Conservation (phyloP, 805 yeast species). For the Starmerella ratchasimensis region DNA sequence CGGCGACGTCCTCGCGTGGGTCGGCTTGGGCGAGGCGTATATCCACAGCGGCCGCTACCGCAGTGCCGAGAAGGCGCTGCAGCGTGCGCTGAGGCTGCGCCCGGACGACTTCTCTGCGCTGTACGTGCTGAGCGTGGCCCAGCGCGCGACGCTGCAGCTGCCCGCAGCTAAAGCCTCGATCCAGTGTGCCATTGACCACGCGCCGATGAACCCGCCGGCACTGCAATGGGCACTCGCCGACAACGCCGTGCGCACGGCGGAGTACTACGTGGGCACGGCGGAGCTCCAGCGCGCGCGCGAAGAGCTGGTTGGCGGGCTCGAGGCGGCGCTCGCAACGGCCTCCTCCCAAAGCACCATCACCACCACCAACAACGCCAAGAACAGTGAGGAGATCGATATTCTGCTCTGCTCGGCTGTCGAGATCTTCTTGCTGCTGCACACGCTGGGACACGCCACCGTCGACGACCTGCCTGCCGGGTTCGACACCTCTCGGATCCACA, state of each 20-base stretch:
- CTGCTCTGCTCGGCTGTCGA: constrained; percentile 9
- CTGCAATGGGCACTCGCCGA: constrained; percentile 41
- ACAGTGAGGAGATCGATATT: not conserved
- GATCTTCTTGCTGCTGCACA: not conserved
- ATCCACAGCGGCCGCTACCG: constrained; percentile 69
- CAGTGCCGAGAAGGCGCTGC: constrained; percentile 74
- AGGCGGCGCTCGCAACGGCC: constrained; percentile 30
- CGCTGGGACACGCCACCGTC: constrained; percentile 1
- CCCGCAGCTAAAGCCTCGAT: constrained; percentile 42
- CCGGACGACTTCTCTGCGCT: constrained; percentile 45
- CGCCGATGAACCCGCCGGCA: constrained; percentile 30
- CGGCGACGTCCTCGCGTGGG: constrained; percentile 68
- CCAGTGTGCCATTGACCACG: constrained; percentile 17
- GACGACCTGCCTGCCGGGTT: not conserved
- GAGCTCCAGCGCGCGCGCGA: constrained; percentile 52
- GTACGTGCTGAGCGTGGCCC: constrained; percentile 54
- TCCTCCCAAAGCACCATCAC: not conserved
- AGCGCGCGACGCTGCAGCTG: constrained; percentile 51
- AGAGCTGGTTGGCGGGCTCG: constrained; percentile 35
- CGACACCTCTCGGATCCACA: not conserved
- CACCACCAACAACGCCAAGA: not conserved
- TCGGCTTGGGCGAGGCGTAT: constrained; percentile 95
- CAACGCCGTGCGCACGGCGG: constrained; percentile 31
- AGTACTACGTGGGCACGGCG: constrained; percentile 41
- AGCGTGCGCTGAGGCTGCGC: constrained; percentile 43